Conservation (phyloP, 352 stramenopile species). For the Phytophthora hibernalis region DNA sequence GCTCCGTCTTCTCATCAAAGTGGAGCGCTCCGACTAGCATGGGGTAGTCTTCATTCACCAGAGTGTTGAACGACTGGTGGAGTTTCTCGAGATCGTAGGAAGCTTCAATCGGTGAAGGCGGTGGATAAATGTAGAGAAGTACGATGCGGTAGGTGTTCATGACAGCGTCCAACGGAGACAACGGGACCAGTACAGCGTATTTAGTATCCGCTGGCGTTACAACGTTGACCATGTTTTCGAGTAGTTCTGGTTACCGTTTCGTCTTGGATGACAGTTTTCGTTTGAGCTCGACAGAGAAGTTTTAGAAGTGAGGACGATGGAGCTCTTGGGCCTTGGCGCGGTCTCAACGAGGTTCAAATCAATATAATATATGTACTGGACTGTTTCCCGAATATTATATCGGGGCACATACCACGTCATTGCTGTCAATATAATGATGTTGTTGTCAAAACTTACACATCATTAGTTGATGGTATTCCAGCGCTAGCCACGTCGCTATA, state of each 20-base stretch:
- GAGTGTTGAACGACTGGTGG: slow-evolving; percentile 33
- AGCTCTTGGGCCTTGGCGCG: neutral
- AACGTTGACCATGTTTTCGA: slow-evolving; percentile 20
- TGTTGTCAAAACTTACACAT: slow-evolving; percentile 15
- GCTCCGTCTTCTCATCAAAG: slow-evolving; percentile 32
- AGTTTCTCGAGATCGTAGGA: slow-evolving; percentile 50
- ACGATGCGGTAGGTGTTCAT: slow-evolving; percentile 55
- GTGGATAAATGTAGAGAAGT: slow-evolving; percentile 63
- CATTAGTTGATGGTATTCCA: slow-evolving; percentile 3
- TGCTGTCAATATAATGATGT: slow-evolving; percentile 9
- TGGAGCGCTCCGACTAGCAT: slow-evolving; percentile 47
- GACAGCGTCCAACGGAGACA: slow-evolving; percentile 58
- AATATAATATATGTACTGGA: too few relatives aligned
- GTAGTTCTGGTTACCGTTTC: neutral
- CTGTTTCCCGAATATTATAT: too few relatives aligned
- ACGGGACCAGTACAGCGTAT: slow-evolving; percentile 21
- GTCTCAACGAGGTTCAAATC: slow-evolving; percentile 1
- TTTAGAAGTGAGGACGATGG: slow-evolving; percentile 10
- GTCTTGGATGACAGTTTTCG: too few relatives aligned
- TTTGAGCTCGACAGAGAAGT: neutral
- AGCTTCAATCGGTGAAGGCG: neutral
- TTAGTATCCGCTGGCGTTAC: slow-evolving; percentile 5
- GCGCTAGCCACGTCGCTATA: slow-evolving; percentile 12
- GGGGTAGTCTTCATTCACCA: slow-evolving; percentile 55
- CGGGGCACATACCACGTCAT: slow-evolving; percentile 1